phyloP scores from a whole-genome alignment of 2,329 filamentous ascomycete genomes.

The Ramichloridium luteum region DNA sequence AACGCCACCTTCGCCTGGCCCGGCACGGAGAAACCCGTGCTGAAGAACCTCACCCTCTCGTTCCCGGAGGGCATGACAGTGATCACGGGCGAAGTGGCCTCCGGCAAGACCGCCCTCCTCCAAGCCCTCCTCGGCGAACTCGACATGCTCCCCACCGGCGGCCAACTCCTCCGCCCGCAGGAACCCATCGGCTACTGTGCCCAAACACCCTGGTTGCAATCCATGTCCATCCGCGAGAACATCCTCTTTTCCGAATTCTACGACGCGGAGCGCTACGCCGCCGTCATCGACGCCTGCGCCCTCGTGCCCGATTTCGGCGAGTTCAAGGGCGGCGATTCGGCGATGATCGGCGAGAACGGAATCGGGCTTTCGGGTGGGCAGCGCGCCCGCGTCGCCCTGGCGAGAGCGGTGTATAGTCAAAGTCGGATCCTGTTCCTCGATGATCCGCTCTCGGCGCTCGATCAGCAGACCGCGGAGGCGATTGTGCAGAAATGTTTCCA shows the following conservation, averaged over 20 bases:
- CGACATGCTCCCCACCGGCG: conserved; percentile 37
- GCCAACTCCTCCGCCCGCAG: conserved; percentile 40
- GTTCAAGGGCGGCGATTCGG: conserved; percentile 53
- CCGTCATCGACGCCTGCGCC: conserved; percentile 55
- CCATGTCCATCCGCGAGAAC: conserved; percentile 57
- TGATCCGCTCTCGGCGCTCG: conserved; percentile 36
- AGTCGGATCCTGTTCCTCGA: conserved; percentile 36
- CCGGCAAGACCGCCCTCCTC: conserved; percentile 51
- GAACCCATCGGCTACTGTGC: conserved; percentile 52
- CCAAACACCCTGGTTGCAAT: conserved; percentile 56
- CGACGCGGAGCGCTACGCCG: conserved; percentile 55
- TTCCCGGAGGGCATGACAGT: conserved; percentile 48
- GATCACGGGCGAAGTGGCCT: conserved; percentile 50
- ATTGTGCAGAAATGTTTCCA: conserved; percentile 47
- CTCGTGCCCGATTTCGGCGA: conserved; percentile 48
- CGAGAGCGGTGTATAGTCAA: conserved; percentile 35
- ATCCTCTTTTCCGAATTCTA: conserved; percentile 54
- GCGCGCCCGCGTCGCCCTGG: conserved; percentile 35
- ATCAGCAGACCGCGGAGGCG: conserved; percentile 50
- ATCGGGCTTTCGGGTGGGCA: conserved; percentile 38
- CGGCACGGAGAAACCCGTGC: conserved; percentile 45
- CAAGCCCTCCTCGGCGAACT: conserved; percentile 49
- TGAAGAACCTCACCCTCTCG: conserved; percentile 41
- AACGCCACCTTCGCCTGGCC: conserved; percentile 71
- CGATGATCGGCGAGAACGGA: conserved; percentile 35